Conservation (phyloP, 176 grass and related monocot species). For the Triticum turgidum region DNA sequence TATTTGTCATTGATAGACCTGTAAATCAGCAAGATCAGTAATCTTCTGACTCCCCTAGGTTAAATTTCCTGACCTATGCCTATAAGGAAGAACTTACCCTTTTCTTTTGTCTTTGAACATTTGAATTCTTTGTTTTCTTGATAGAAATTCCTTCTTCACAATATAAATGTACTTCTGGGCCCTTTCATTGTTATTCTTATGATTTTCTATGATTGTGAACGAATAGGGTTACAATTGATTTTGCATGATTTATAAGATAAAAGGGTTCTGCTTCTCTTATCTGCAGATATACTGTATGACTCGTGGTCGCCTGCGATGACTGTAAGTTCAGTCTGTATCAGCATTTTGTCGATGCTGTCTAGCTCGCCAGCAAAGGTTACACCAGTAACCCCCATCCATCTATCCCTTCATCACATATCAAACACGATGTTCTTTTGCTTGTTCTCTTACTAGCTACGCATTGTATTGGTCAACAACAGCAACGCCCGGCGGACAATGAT, state of each 20-base stretch:
- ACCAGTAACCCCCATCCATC: background rate
- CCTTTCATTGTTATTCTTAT: background rate
- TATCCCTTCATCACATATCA: background rate
- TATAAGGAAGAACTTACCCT: background rate
- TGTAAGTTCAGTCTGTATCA: conserved; percentile 91
- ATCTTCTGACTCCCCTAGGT: background rate
- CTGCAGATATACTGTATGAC: conserved; percentile 92
- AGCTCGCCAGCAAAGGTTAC: conserved; percentile 85
- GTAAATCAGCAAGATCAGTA: background rate
- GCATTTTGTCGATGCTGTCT: conserved; percentile 93
- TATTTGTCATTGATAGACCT: background rate
- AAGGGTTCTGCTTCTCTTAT: conserved; percentile 18
- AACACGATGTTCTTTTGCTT: background rate
- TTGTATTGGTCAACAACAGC: conserved; percentile 53
- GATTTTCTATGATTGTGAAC: background rate
- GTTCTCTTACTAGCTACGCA: conserved; percentile 18
- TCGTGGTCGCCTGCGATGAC: conserved; percentile 98
- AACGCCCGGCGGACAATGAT: conserved; percentile 78
- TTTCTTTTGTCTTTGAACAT: background rate
- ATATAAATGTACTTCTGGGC: background rate
- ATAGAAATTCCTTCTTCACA: background rate
- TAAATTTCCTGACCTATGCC: background rate
- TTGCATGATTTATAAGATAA: background rate
- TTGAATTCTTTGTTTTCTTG: background rate
- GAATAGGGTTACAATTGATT: background rate